A percentile compares a stretch with the other conserved stretches of the same genome.
Evolutionary conservation across 768 basidiomycete species (phyloP).

Genomic region (Fibroporia radiculosa): DNA sequence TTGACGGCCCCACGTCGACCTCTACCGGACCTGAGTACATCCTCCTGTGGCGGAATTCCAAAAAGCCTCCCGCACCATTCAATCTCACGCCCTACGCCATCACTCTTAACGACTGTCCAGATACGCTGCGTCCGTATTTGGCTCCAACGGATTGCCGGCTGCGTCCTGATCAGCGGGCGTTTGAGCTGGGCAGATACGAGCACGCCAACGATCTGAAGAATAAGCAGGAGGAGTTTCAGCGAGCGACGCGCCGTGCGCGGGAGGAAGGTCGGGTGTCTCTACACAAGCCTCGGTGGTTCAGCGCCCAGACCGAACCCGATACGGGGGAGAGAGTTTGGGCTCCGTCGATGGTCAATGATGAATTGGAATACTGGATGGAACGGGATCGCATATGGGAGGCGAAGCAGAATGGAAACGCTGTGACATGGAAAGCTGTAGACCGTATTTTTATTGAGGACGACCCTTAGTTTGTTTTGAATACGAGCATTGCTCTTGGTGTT

Average conservation of each 20-base stretch:
- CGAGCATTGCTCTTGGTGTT: too few species aligned
- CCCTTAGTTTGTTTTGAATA: conserved; percentile 16
- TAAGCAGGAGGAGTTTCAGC: conserved; percentile 78
- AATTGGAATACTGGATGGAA: conserved; percentile 80
- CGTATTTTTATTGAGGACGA: conserved; percentile 71
- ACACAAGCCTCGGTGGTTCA: conserved; percentile 86
- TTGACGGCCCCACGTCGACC: conserved; percentile 38
- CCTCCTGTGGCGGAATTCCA: conserved; percentile 88
- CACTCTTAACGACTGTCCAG: conserved; percentile 84
- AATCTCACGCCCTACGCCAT: conserved; percentile 94
- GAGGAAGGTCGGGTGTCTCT: conserved; percentile 67
- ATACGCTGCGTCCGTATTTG: conserved; percentile 61
- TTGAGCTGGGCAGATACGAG: conserved; percentile 84
- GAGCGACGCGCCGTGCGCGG: conserved; percentile 56
- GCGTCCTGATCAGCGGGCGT: conserved; percentile 90
- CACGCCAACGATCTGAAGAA: conserved; percentile 74
- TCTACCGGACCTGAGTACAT: conserved; percentile 62
- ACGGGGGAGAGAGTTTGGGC: conserved; percentile 87
- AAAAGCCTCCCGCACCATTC: conserved; percentile 78
- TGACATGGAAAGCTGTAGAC: conserved; percentile 64
- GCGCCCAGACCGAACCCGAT: conserved; percentile 73
- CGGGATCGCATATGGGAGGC: conserved; percentile 54
- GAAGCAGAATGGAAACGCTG: conserved; percentile 26
- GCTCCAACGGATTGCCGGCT: conserved; percentile 90
- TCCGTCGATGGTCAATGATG: conserved; percentile 44